These are phyloP conservation scores for Termitomyces sp. DNA, from an alignment of 768 basidiomycete species.

Conservation along the genomic window DNA sequence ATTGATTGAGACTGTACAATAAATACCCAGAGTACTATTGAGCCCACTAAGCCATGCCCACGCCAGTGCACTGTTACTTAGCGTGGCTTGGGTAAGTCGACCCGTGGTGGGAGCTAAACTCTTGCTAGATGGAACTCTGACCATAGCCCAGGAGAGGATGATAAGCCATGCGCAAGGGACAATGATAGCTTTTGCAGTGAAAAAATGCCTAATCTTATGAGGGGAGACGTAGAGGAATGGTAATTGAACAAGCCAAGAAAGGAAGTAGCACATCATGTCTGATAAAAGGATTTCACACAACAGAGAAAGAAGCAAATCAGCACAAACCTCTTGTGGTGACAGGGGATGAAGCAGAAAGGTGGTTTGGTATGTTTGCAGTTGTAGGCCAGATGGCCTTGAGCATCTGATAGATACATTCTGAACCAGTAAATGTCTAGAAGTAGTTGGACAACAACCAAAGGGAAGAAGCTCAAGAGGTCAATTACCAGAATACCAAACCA, in stretches of 20 bases:
- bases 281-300: neutral
- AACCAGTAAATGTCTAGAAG: constrained; percentile 48
- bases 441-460: neutral
- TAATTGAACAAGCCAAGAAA: constrained; percentile 76
- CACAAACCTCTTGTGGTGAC: constrained; percentile 57
- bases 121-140: constrained; percentile 55
- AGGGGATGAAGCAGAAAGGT: constrained; percentile 46
- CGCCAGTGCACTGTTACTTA: constrained; percentile 51
- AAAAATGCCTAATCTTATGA: constrained; percentile 71
- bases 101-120: constrained; percentile 55
- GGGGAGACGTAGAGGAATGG: constrained; percentile 75
- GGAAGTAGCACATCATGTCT: constrained; percentile 72
- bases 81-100: constrained; percentile 9
- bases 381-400: constrained; percentile 83
- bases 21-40: constrained; percentile 74
- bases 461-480: neutral
- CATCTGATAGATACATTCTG: constrained; percentile 80
- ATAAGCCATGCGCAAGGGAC: constrained; percentile 64
- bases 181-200: constrained; percentile 61
- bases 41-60: constrained; percentile 79
- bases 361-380: constrained; percentile 58
- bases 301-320: neutral
- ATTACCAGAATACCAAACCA: constrained; percentile 76
- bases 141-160: constrained; percentile 78
- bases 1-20: constrained; percentile 69